Conservation (phyloP, 2,329 filamentous ascomycete genomes). For the Cordyceps tenuipes region DNA sequence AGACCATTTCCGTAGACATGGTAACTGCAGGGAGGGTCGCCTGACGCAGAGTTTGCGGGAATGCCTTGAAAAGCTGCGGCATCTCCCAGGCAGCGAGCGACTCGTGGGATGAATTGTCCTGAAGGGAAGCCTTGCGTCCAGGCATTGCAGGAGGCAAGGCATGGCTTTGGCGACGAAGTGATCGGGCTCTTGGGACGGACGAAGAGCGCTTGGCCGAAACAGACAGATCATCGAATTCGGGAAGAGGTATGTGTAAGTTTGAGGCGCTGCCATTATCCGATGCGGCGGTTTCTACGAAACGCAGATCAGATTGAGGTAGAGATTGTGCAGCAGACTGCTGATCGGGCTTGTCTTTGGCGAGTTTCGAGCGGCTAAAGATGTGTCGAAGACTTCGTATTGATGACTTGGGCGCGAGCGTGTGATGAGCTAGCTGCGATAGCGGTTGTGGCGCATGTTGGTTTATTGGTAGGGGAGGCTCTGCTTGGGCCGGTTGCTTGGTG, state of each 20-base stretch:
- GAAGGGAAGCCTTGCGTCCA: not conserved
- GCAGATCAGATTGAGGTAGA: not conserved
- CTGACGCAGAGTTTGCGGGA: conserved; percentile 73
- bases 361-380: conserved; percentile 12
- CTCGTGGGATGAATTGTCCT: conserved; percentile 19
- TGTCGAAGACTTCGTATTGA: conserved; percentile 9
- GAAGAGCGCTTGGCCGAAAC: not conserved
- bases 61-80: conserved; percentile 78
- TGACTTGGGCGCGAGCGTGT: not conserved
- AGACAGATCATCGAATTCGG: not conserved
- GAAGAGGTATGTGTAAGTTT: not conserved
- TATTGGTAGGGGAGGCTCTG: not conserved
- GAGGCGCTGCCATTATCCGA: not conserved
- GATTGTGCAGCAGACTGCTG: not conserved
- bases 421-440: not conserved
- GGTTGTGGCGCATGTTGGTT: not conserved
- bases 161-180: conserved; percentile 1
- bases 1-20: conserved; percentile 59
- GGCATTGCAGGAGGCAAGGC: not conserved
- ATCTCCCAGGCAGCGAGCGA: conserved; percentile 49
- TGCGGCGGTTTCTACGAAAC: not conserved
- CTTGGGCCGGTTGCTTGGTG: not conserved
- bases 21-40: conserved; percentile 60
- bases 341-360: conserved; percentile 2
- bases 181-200: conserved; percentile 1